Evolutionary conservation across 495 filamentous ascomycete species (phyloP), one percentile per base, ranked within the genome.

Genomic region (Penicillium macrosclerotiorum): DNA sequence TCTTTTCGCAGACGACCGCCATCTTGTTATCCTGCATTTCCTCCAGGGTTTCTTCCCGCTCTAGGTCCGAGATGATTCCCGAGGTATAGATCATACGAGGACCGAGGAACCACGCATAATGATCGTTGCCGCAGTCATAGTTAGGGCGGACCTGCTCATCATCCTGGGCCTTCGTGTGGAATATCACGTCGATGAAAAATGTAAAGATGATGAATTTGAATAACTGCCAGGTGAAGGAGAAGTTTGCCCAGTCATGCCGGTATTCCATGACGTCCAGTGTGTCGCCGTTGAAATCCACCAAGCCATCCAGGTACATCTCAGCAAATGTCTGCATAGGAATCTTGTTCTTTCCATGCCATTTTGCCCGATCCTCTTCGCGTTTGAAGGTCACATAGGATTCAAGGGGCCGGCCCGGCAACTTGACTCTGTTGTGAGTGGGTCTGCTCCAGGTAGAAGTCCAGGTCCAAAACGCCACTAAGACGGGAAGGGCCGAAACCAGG

Each of bases 51-150:
- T 94, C 88, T 65, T 91, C 88, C 19, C 68, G 72, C 67, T 77
- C 78, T 60, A 83, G 76, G 57, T 94, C 86, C 13, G 80, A 81
- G 65, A 94, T 88, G 47, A 94, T 74, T 35, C 88, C 88, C 9
- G 84, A 87, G 32, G 89, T 92, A 68, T 92, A 94, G 66, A 92
- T 84, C 88, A 94, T 94, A 55, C 88, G 87, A 29, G 86, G 88
- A 49, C 88, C 89, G 34, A 94, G 78, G 73, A 92, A 92, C 86
- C 86, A 94, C 64, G 75, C 80, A 72, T 94, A 94, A 68, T 88
- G 88, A 68, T 94, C 88, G 65, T 93, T 85, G 54, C 88, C 88
- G 55, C 86, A 81, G 73, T 92, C 88, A 66, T 94, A 92, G 68
- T 90, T 86, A 51, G 85, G 84, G 48, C 88, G 86, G 31, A 92